Base-by-base conservation (phyloP, 1,284 basidiomycete species). In the Cystobasidiaceae sp. region DNA sequence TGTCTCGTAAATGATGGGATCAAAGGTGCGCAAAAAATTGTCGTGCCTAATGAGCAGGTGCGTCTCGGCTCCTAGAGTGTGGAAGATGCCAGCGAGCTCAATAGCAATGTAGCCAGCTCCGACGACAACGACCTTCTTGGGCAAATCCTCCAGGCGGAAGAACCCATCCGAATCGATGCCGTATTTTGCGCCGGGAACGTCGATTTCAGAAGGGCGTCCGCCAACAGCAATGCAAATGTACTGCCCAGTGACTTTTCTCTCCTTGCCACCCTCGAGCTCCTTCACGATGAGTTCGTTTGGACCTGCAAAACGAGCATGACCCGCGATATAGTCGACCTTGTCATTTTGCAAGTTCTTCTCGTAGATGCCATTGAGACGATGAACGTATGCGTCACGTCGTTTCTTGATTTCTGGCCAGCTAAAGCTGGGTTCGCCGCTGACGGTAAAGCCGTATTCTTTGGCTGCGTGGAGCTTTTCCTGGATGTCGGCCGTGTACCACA, bases 401-500 rank as follows among this genome's bases (percentile, higher is more conserved):
- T 86, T 84, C 78, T 97, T 97, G 81, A 99, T 89, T 13, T 85
- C 80, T 6, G 82, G 81, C 96, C 94, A 99, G 80, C 90, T 82
- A 76, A 98, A 94, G 66, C 61, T 32, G 39, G 83, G 81, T 48
- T 80, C 77, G 51, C 80, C 78, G 57, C 82, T 72, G 74, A 77
- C 77, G 39, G 73, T 74, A 34, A 71, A 92, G 66, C 91, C 87
- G 79, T 96, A 98, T 33, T 83, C 78, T 23, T 85, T 83, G 67
- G 81, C 80, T 67, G 89, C 85, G 51, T 83, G 82, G 49, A 96
- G 80, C 74, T 88, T 88, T 73, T 94, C 93, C 43, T 87, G 85
- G 59, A 93, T 80, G 78, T 97, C 94, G 58, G 96, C 92, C 33
- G 94, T 93, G 75, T 98, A 90, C 96, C 96, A 98, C 96, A 98